These are phyloP conservation scores for Thalassiosira sp. DNA, from an alignment of 352 stramenopile species.

Conservation along the genomic window DNA sequence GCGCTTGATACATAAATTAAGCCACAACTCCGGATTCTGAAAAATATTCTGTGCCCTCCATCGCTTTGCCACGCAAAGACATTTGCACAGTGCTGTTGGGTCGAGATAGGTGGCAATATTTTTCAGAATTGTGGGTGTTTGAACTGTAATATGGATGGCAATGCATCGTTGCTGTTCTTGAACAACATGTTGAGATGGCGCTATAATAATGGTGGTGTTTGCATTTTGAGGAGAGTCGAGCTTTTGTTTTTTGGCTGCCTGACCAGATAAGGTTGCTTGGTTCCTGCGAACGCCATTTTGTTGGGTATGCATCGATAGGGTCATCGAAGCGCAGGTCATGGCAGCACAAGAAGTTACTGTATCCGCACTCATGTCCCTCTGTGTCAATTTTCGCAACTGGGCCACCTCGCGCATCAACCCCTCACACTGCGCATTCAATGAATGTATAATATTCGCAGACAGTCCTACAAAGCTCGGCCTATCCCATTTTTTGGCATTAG, in stretches of 20 bases:
- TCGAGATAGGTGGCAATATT: constrained; percentile 65
- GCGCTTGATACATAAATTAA: constrained; percentile 59
- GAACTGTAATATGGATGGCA: constrained; percentile 11
- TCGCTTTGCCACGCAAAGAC: constrained; percentile 49
- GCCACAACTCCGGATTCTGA: constrained; percentile 59
- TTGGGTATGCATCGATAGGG: not conserved
- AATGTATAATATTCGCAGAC: constrained; percentile 67
- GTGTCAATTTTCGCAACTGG: constrained; percentile 27
- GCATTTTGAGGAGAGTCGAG: constrained; percentile 10
- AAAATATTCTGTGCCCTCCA: constrained; percentile 61
- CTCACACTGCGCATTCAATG: constrained; percentile 79
- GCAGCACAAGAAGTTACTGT: not conserved
- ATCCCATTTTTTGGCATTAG: constrained; percentile 79
- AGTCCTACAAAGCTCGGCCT: constrained; percentile 76
- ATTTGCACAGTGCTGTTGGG: constrained; percentile 58
- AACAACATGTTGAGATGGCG: not conserved
- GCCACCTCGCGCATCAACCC: constrained; percentile 66
- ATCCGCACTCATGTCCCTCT: constrained; percentile 1
- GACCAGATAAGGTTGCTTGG: not conserved
- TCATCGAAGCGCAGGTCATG: not conserved
- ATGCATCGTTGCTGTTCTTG: constrained; percentile 16
- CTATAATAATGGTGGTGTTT: constrained; percentile 7
- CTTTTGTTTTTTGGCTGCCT: constrained; percentile 21
- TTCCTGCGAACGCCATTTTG: constrained; percentile 3
- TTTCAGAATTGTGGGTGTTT: constrained; percentile 26